Evolutionary conservation across 1,139 yeast species (phyloP).

Genomic region (Yarrowia galli): DNA sequence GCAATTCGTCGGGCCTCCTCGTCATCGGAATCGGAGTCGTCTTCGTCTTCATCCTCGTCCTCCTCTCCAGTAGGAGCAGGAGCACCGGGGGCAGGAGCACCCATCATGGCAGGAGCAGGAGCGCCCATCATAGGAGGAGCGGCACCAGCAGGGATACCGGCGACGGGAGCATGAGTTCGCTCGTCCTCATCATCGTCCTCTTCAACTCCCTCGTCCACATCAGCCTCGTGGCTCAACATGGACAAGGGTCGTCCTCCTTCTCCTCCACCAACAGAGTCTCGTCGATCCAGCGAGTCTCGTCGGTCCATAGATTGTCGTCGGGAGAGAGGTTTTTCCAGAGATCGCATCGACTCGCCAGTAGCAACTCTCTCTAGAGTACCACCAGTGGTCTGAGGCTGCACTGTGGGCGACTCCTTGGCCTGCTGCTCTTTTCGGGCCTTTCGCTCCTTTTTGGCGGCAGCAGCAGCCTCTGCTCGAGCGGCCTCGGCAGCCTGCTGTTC

Average conservation of each 20-base stretch:
- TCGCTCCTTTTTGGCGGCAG: constrained; percentile 64
- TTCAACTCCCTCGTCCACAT: constrained; percentile 41
- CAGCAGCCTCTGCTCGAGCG: constrained; percentile 70
- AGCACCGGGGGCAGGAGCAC: constrained; percentile 23
- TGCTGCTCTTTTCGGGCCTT: constrained; percentile 47
- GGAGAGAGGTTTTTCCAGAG: constrained; percentile 35
- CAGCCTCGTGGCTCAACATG: constrained; percentile 36
- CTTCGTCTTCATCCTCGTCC: constrained; percentile 52
- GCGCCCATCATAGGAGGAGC: constrained; percentile 22
- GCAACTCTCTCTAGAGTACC: constrained; percentile 41
- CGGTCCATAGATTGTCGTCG: constrained; percentile 39
- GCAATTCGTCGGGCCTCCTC: constrained; percentile 83
- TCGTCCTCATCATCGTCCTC: constrained; percentile 43
- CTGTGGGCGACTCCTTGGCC: constrained; percentile 39
- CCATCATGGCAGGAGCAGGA: constrained; percentile 40
- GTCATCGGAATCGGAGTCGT: constrained; percentile 61
- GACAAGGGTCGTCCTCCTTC: constrained; percentile 41
- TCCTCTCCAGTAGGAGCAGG: constrained; percentile 46
- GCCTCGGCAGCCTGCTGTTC: constrained; percentile 83
- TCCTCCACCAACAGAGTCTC: constrained; percentile 42
- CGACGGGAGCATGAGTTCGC: neutral
- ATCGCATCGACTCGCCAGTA: constrained; percentile 42
- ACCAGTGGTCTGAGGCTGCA: constrained; percentile 41
- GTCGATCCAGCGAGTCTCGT: constrained; percentile 38
- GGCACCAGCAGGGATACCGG: constrained; percentile 9